Evolutionary conservation across 257 asterid species (phyloP), one percentile per base, ranked within the genome.

Genomic region (Nicotiana paniculata): DNA sequence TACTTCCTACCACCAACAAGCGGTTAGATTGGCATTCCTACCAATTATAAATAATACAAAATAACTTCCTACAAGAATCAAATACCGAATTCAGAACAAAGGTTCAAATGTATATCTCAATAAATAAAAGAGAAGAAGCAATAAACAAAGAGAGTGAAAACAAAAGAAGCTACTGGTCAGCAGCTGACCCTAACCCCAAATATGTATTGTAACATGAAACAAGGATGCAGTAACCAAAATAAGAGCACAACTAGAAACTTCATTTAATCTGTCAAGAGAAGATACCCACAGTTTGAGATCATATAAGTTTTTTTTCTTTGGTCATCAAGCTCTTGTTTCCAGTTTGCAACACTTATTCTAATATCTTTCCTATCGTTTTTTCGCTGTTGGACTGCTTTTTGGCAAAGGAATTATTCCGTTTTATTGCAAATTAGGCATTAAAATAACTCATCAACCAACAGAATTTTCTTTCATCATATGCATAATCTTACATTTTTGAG

Each of bases 1-100:
- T 58, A 91, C 98, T 92, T 93, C 99, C 99, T 95, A 88, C 63
- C 69, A 86, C 21, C 85, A 84, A 69, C 33, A 24, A 35, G 83
- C 37, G 54, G 86, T 85, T 77, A 88, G 89, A 86, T 57, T 74
- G 79, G 26, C 30, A 26, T 26, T 46, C 37, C 3, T 51, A 66
- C 24, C 83, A 48, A 66, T 64, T 66, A 66, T 79, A 21, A 81
- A 59, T 21, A 26, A 77, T 4, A 13, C 62, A 74, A 74, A 74
- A 74, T 8, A 74, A 51, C 43, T 26, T 51, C 62, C 62, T 51
- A 62, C 79, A 48, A 74, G 62, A 74, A 74, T 74, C 78, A 6
- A 48, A 51, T 48, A 13, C 51, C 33, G 63, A 48, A 74, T 48
- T 74, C 62, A 15, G 79, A 74, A 74, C 26, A 74, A 74, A 3